Evolutionary conservation across 2,329 filamentous ascomycete genomes (phyloP), one percentile per base, ranked within the genome.

Genomic region (Purpureocillium lavendulum): DNA sequence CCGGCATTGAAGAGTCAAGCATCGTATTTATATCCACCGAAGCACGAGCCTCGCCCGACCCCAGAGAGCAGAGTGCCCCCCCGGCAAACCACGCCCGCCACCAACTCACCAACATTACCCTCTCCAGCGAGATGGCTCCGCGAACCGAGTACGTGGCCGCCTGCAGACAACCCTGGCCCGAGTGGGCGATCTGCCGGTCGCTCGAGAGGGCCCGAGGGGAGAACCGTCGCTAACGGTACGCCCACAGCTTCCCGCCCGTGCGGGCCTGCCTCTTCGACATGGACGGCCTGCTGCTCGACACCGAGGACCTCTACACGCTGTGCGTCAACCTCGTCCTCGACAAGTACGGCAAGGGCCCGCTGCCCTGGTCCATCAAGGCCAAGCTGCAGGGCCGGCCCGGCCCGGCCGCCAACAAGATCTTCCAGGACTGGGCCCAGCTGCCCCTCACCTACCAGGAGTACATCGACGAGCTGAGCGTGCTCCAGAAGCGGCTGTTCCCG

Each of bases 251-350:
- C 61, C 84, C 86, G 15, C 80, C 83, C 35, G 73, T 97, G 43
- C 77, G 88, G 51, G 92, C 90, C 50, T 96, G 89, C 63, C 81
- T 98, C 48, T 97, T 98, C 61, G 92, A 98, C 70, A 96, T 97
- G 89, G 92, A 98, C 63, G 92, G 92, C 44, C 82, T 98, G 29
- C 77, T 98, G 15, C 84, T 98, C 57, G 82, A 97, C 64, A 88
- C 86, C 28, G 92, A 97, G 69, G 92, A 97, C 53, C 62, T 80
- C 40, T 97, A 97, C 70, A 92, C 87, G 0, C 59, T 76, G 18
- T 84, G 85, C 62, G 84, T 88, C 45, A 96, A 98, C 65, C 70
- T 78, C 17, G 75, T 97, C 30, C 80, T 98, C 30, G 70, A 73
- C 41, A 80, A 84, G 56, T 87, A 92, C 61, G 75, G 73, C 53